These are phyloP conservation scores for Fusarium buxicola DNA, from an alignment of 2,329 filamentous ascomycete genomes.

Conservation along the genomic window DNA sequence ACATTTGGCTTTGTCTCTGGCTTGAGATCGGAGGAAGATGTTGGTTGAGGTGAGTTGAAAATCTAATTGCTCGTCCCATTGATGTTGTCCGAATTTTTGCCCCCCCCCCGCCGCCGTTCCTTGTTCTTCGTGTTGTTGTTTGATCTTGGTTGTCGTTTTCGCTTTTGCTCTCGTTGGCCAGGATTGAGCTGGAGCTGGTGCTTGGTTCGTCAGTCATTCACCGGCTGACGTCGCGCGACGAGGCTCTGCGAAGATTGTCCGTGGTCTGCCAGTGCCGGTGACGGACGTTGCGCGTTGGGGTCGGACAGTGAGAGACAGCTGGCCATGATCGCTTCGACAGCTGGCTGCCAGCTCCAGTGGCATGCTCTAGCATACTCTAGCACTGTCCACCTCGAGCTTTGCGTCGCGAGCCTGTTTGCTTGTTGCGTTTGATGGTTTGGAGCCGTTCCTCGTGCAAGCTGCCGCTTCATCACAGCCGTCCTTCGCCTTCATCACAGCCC, in stretches of 20 bases:
- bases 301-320: constrained; percentile 31
- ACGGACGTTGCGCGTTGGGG: constrained; percentile 33
- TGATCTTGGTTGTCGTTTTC: not conserved
- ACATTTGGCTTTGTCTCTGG: constrained; percentile 21
- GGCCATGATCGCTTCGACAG: constrained; percentile 26
- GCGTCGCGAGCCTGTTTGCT: not conserved
- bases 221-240: constrained; percentile 27
- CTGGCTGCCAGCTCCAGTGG: constrained; percentile 10
- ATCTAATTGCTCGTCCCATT: constrained; percentile 18
- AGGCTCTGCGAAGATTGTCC: constrained; percentile 29
- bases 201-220: constrained; percentile 29
- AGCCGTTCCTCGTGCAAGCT: constrained; percentile 5
- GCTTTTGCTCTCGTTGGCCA: not conserved
- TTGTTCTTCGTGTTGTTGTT: constrained; percentile 15
- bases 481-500: constrained; percentile 1
- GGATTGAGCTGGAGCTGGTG: not conserved
- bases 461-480: constrained; percentile 9
- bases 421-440: not conserved
- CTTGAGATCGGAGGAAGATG: constrained; percentile 42
- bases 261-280: constrained; percentile 25
- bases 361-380: not conserved
- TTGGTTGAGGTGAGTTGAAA: constrained; percentile 53
- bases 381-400: not conserved
- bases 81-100: constrained; percentile 19
- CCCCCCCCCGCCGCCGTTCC: constrained; percentile 5